A percentile compares a stretch with the other conserved stretches of the same genome.
These are phyloP conservation scores for Coemansia umbellata DNA, from an alignment of 192 early-diverging fungal species.

Conservation along the genomic window DNA sequence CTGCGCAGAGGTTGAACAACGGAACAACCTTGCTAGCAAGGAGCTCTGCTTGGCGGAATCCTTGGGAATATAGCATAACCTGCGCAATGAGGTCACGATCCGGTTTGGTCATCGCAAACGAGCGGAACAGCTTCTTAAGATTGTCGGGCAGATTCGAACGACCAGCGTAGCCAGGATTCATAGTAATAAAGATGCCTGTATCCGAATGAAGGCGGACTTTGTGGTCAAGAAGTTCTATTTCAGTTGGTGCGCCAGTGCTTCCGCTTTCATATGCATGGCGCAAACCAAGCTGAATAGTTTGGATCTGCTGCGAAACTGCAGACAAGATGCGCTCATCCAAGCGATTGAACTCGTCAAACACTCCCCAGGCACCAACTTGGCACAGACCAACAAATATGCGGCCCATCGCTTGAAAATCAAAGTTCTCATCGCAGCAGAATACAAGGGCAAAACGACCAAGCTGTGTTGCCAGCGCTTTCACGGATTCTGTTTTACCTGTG, in stretches of 20 bases:
- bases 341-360: slow-evolving; percentile 99
- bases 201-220: slow-evolving; percentile 77
- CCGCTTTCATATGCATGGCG: slow-evolving; percentile 33
- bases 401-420: slow-evolving; percentile 99
- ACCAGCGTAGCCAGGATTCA: slow-evolving; percentile 99
- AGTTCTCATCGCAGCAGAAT: slow-evolving; percentile 99
- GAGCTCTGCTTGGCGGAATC: slow-evolving; percentile 92
- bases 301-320: slow-evolving; percentile 99
- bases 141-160: slow-evolving; percentile 98
- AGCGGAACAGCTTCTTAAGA: slow-evolving; percentile 97
- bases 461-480: slow-evolving; percentile 93
- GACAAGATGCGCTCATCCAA: slow-evolving; percentile 97
- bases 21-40: slow-evolving; percentile 96
- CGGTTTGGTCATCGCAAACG: slow-evolving; percentile 98
- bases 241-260: slow-evolving; percentile 40
- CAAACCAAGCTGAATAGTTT: slow-evolving; percentile 96
- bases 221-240: slow-evolving; percentile 94
- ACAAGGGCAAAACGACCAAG: slow-evolving; percentile 97
- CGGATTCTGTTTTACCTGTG: slow-evolving; percentile 99
- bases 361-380: slow-evolving; percentile 99
- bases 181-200: slow-evolving; percentile 98
- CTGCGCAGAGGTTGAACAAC: slow-evolving; percentile 90
- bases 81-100: slow-evolving; percentile 98
- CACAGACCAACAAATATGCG: slow-evolving; percentile 99
- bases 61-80: slow-evolving; percentile 99